Evolutionary conservation across 139 green algal genomes (phyloP).

Genomic region (Limnomonas spitsbergensis): DNA sequence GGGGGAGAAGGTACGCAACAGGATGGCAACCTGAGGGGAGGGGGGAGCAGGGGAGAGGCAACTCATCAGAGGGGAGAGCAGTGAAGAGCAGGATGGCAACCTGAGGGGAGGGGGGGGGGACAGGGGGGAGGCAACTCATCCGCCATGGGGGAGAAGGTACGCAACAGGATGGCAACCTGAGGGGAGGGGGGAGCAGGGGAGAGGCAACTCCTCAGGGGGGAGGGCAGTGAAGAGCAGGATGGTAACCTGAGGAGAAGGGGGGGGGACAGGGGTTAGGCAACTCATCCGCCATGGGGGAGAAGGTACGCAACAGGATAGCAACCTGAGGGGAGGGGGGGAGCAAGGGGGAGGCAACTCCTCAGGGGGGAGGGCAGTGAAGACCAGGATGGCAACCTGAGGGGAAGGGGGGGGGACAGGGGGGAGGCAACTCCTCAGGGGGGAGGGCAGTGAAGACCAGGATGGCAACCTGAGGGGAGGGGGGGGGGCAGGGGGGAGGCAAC

Average conservation of each 20-base stretch:
- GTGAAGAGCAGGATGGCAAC: too few relatives aligned
- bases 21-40: conserved; percentile 30
- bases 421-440: conserved; percentile 43
- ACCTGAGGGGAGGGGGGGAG: conserved; percentile 30
- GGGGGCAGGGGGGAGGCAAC: too few relatives aligned
- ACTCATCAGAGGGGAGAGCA: neutral
- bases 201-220: neutral
- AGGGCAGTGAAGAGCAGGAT: too few relatives aligned
- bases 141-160: conserved; percentile 45
- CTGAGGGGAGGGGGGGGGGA: too few relatives aligned
- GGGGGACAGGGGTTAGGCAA: too few relatives aligned
- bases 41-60: neutral
- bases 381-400: too few relatives aligned
- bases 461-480: too few relatives aligned
- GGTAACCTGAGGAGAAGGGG: too few relatives aligned
- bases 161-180: conserved; percentile 43
- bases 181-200: neutral
- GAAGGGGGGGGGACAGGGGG: too few relatives aligned
- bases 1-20: conserved; percentile 46
- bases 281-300: conserved; percentile 50
- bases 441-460: conserved; percentile 43
- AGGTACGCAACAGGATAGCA: conserved; percentile 37
- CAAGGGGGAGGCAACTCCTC: neutral
- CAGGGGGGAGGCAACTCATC: too few relatives aligned
- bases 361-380: neutral